Evolutionary conservation across 1,284 basidiomycete genomes (phyloP).

Genomic region (Trametes pubescens): DNA sequence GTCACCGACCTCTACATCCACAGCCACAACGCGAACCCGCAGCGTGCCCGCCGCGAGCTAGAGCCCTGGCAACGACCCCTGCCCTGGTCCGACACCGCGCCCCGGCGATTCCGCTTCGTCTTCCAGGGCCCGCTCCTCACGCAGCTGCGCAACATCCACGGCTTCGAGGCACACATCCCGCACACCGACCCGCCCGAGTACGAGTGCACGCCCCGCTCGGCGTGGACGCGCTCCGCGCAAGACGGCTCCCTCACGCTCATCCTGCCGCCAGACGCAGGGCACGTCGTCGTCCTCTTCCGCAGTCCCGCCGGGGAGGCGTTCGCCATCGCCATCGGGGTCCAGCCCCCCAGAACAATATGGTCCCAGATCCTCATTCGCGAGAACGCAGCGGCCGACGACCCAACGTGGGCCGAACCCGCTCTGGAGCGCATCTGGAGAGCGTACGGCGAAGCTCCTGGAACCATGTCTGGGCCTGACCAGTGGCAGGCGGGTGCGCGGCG

Average conservation of each 20-base stretch:
- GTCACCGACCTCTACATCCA: background rate
- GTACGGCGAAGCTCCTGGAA: background rate
- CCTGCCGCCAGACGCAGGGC: background rate
- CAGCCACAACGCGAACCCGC: constrained; percentile 1
- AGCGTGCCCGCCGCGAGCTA: background rate
- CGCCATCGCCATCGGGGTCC: background rate
- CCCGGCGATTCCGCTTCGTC: background rate
- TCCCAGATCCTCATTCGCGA: background rate
- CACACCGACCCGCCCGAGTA: background rate
- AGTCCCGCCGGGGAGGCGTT: background rate
- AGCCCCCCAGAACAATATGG: background rate
- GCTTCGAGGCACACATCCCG: background rate
- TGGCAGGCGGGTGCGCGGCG: background rate
- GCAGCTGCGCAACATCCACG: background rate
- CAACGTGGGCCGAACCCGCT: background rate
- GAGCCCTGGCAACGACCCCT: background rate
- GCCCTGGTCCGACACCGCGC: background rate
- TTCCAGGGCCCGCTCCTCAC: background rate
- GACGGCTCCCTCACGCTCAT: background rate
- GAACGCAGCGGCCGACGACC: background rate
- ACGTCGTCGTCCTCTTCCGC: background rate
- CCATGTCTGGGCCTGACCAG: background rate
- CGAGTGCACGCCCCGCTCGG: background rate
- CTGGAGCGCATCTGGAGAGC: background rate
- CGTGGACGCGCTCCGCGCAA: background rate